A percentile compares a stretch with the other conserved stretches of the same genome.
These are phyloP conservation scores for Scheffersomyces stipitis DNA, from an alignment of 805 yeast genomes.

Conservation along the genomic window DNA sequence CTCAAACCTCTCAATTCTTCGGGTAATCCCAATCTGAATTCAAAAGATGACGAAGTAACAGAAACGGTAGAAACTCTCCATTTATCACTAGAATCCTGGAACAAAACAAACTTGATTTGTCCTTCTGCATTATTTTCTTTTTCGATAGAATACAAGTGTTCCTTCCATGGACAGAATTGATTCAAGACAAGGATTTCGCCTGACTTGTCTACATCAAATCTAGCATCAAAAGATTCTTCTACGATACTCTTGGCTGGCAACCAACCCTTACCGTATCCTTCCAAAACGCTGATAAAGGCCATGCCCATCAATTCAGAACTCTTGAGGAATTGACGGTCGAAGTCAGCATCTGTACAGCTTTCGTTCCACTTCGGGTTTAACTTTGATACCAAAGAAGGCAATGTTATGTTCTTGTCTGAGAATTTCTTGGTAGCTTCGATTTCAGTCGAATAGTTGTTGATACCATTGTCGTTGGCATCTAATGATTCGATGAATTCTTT, in stretches of 20 bases:
- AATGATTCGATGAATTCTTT: slow-evolving; percentile 84
- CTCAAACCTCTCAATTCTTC: slow-evolving; percentile 94
- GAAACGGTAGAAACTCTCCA: slow-evolving; percentile 95
- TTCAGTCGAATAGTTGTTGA: slow-evolving; percentile 59
- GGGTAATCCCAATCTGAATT: slow-evolving; percentile 83
- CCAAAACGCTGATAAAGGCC: slow-evolving; percentile 67
- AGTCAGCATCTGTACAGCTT: slow-evolving; percentile 62
- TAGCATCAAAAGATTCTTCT: slow-evolving; percentile 59
- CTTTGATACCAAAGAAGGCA: slow-evolving; percentile 75
- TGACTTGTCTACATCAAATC: slow-evolving; percentile 60
- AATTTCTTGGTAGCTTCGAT: slow-evolving; percentile 61
- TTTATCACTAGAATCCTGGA: slow-evolving; percentile 64
- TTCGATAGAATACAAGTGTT: slow-evolving; percentile 78
- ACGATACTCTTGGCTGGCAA: slow-evolving; percentile 85
- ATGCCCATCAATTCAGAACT: slow-evolving; percentile 84
- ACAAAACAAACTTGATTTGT: slow-evolving; percentile 71
- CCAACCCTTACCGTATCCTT: slow-evolving; percentile 81
- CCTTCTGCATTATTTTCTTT: slow-evolving; percentile 54
- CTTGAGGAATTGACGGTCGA: slow-evolving; percentile 61
- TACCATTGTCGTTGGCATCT: slow-evolving; percentile 96
- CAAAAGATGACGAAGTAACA: slow-evolving; percentile 73
- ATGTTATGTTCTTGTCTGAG: slow-evolving; percentile 67
- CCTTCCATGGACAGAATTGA: slow-evolving; percentile 93
- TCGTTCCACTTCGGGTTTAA: slow-evolving; percentile 87
- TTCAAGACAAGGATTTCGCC: slow-evolving; percentile 76